Evolutionary conservation across 768 basidiomycete species (phyloP), one percentile per base, ranked within the genome.

Genomic region (Boletus insuetus): DNA sequence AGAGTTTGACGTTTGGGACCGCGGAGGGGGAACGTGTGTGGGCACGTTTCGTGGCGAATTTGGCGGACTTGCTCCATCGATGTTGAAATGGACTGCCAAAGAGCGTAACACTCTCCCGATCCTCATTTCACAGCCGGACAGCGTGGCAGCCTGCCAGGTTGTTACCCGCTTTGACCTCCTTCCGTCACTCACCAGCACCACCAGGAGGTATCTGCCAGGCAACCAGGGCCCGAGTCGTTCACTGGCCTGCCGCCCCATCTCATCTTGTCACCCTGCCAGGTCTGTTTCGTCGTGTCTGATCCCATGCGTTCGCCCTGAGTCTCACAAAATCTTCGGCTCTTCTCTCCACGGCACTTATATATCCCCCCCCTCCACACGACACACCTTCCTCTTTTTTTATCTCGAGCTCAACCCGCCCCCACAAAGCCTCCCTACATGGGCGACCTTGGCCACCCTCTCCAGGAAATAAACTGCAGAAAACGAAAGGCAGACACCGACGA

Each of bases 401-500:
- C 59, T 53, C 44, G 49, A 50, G 40, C 42, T 2, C 43, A 31
- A 11, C 59, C 53, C 53, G 53, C 61, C 65, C n/a, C 61, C 54
- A 59, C 56, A 49, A 54, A 50, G 24, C 49, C 55, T 58, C 62
- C 64, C 14, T 64, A 57, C 56, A 87, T 87, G 84, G 83, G 86
- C 74, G 78, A 84, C 77, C 77, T 83, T 59, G 77, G 81, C 62
- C 81, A 84, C 58, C 74, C 78, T 52, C 70, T 73, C 60, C 78
- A 79, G 55, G 63, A 78, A 73, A 48, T 68, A 51, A 71, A 79
- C 78, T 76, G 77, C 67, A 79, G 83, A 67, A 89, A 89, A 72
- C 83, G 87, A 61, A 89, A 90, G 73, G 80, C 84, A 0, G 80
- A 80, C 67, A 51, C 67, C 29, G 83, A 87, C 54, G 77, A 79